Evolutionary conservation across 1,139 yeast genomes (phyloP).

Genomic region (Zygosaccharomyces sapae): DNA sequence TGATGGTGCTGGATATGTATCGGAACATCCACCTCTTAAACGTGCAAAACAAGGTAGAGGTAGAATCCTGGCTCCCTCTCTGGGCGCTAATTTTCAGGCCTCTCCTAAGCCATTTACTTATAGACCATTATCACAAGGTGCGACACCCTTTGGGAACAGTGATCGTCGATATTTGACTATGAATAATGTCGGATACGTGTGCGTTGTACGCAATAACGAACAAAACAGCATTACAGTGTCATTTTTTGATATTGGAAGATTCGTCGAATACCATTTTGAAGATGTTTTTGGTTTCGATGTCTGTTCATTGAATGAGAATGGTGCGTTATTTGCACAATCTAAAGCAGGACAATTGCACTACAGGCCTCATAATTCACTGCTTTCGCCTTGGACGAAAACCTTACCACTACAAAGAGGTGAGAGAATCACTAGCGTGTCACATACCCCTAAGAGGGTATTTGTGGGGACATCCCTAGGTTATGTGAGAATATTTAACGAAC

Average conservation of each 20-base stretch:
- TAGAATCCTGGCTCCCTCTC: background rate
- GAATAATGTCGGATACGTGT: conserved; percentile 76
- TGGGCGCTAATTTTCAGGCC: background rate
- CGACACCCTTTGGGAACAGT: conserved; percentile 70
- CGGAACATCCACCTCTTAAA: conserved; percentile 26
- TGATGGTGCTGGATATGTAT: conserved; percentile 49
- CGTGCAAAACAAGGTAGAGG: background rate
- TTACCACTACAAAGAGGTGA: conserved; percentile 43
- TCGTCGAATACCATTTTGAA: conserved; percentile 80
- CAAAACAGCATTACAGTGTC: conserved; percentile 76
- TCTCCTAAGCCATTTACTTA: conserved; percentile 19
- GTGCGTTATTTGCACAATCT: conserved; percentile 59
- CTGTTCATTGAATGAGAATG: conserved; percentile 66
- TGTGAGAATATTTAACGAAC: conserved; percentile 50
- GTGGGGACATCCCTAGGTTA: conserved; percentile 57
- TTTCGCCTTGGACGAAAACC: conserved; percentile 42
- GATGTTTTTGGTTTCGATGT: conserved; percentile 69
- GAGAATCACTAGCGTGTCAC: conserved; percentile 48
- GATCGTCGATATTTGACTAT: conserved; percentile 75
- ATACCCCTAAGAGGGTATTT: conserved; percentile 46
- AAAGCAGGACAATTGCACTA: conserved; percentile 39
- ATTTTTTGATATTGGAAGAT: conserved; percentile 77
- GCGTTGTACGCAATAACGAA: conserved; percentile 64
- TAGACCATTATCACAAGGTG: conserved; percentile 59
- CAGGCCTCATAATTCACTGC: conserved; percentile 41